Evolutionary conservation across 2,329 filamentous ascomycete species (phyloP).

Genomic region (Neobulgaria alba): DNA sequence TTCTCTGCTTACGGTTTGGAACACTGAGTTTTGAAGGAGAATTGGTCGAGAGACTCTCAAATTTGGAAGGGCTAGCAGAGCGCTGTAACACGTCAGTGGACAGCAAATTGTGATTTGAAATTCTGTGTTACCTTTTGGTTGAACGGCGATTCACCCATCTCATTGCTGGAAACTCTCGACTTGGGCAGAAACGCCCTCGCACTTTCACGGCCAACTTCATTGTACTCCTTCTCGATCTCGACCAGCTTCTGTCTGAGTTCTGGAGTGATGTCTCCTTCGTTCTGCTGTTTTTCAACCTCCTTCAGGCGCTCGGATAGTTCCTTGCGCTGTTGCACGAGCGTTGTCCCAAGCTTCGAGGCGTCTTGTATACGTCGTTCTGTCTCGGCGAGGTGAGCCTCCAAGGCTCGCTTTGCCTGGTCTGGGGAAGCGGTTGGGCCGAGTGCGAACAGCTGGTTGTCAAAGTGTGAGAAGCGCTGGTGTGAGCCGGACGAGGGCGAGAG

Average conservation of each 20-base stretch:
- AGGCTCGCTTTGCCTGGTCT: conserved; percentile 74
- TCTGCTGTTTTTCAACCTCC: conserved; percentile 72
- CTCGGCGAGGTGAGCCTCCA: conserved; percentile 87
- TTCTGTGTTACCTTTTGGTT: conserved; percentile 36
- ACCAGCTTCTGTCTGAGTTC: conserved; percentile 75
- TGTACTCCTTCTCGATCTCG: conserved; percentile 90
- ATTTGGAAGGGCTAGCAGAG: conserved; percentile 65
- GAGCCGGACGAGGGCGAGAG: conserved; percentile 41
- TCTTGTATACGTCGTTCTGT: conserved; percentile 88
- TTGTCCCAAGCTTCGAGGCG: conserved; percentile 79
- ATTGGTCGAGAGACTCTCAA: conserved; percentile 73
- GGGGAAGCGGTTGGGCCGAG: conserved; percentile 71
- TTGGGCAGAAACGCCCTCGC: conserved; percentile 82
- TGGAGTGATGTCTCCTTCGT: conserved; percentile 69
- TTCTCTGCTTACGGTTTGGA: conserved; percentile 79
- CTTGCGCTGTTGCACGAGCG: conserved; percentile 78
- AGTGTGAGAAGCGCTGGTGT: conserved; percentile 73
- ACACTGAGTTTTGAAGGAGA: conserved; percentile 86
- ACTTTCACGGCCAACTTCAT: conserved; percentile 84
- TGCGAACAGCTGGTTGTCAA: conserved; percentile 73
- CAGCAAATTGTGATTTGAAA: conserved; percentile 4
- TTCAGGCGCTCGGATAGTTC: conserved; percentile 73
- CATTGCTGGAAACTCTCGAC: conserved; percentile 67
- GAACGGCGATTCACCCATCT: conserved; percentile 40
- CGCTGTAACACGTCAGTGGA: conserved; percentile 38